Percentiles rank a stretch among this genome's conserved stretches.
These are phyloP conservation scores for Zopfia rhizophila DNA, from an alignment of 2,329 filamentous ascomycete species.

Conservation along the genomic window DNA sequence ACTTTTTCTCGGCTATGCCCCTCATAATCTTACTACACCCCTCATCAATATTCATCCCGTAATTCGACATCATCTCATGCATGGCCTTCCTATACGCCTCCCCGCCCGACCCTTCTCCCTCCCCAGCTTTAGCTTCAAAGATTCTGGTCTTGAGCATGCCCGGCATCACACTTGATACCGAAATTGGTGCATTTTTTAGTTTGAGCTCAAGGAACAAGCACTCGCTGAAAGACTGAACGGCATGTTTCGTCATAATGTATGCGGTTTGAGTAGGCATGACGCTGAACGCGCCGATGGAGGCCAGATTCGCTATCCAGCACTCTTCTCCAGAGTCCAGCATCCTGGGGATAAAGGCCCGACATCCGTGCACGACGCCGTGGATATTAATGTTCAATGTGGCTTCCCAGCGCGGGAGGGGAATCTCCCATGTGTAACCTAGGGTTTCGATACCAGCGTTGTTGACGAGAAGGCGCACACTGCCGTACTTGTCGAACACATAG, in stretches of 20 bases:
- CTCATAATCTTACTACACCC: constrained; percentile 2
- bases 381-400: constrained; percentile 1
- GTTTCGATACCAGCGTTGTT: constrained; percentile 4
- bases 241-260: constrained; percentile 2
- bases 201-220: constrained; percentile 2
- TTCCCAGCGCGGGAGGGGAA: not conserved
- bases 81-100: not conserved
- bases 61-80: not conserved
- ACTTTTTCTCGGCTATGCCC: not conserved
- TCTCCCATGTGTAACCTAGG: constrained; percentile 2
- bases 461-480: not conserved
- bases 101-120: not conserved
- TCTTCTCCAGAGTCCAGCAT: not conserved
- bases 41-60: constrained; percentile 1
- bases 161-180: not conserved
- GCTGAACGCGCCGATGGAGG: constrained; percentile 1
- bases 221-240: constrained; percentile 1
- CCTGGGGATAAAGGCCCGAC: not conserved
- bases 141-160: constrained; percentile 2
- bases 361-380: constrained; percentile 2
- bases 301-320: not conserved
- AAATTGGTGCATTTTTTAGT: not conserved
- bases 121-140: not conserved
- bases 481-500: constrained; percentile 2
- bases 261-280: constrained; percentile 4